phyloP scores from a whole-genome alignment of 108 stramenopile species.

The Aurantiochytrium sp. region DNA sequence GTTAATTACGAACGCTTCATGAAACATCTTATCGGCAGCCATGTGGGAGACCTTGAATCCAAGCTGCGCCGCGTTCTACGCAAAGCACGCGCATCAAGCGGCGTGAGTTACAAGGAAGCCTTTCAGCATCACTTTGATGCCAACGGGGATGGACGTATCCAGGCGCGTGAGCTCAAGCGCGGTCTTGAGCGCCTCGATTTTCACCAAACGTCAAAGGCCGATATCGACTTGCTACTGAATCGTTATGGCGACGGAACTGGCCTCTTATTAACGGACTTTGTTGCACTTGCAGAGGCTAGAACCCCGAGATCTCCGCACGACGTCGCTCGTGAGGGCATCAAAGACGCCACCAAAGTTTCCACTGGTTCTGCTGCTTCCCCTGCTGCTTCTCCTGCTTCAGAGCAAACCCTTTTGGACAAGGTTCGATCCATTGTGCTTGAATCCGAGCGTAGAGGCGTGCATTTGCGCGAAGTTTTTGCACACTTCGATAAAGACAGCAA shows the following conservation, averaged over 20 bases:
- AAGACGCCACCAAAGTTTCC: background rate
- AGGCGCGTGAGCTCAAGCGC: conserved; percentile 18
- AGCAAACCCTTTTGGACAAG: background rate
- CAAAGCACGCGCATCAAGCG: background rate
- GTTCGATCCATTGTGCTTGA: background rate
- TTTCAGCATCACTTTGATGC: conserved; percentile 19
- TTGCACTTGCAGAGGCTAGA: background rate
- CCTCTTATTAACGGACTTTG: background rate
- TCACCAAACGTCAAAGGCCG: background rate
- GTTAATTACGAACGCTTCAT: conserved; percentile 21
- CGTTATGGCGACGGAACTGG: background rate
- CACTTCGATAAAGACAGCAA: conserved; percentile 30
- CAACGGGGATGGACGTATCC: background rate
- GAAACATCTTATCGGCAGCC: background rate
- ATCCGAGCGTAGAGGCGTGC: background rate
- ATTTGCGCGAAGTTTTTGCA: background rate
- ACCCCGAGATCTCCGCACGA: background rate
- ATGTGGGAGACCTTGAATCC: conserved; percentile 13
- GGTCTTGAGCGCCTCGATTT: conserved; percentile 1
- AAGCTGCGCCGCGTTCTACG: conserved; percentile 22
- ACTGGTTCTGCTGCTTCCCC: background rate
- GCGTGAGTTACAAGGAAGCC: background rate
- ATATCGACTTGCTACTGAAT: background rate
- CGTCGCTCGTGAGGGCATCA: background rate
- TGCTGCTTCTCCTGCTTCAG: background rate